Evolutionary conservation across 345 rosid species (phyloP).

Genomic region (Tarenaya hassleriana): DNA sequence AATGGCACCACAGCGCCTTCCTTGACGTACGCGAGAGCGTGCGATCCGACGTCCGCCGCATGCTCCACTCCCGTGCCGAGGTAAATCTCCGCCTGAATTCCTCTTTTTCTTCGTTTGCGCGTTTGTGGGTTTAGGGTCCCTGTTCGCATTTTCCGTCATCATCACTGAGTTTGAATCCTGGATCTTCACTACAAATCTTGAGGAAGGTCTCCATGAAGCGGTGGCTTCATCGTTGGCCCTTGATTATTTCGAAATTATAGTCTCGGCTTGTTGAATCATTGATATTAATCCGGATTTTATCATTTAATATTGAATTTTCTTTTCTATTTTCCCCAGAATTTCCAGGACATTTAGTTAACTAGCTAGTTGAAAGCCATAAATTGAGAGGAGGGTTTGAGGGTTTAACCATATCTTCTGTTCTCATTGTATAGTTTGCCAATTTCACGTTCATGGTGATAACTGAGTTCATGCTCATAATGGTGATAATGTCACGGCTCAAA

Average conservation of each 20-base stretch:
- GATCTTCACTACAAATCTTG: background rate
- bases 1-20: conserved; percentile 98
- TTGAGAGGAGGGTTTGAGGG: no score
- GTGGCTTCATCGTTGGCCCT: no score
- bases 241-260: no score
- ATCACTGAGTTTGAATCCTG: conserved; percentile 3
- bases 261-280: background rate
- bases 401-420: background rate
- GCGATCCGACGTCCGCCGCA: conserved; percentile 86
- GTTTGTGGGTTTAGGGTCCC: no score
- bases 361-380: no score
- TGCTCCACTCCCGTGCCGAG: conserved; percentile 98
- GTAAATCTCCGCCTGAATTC: conserved; percentile 28
- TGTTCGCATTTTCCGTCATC: no score
- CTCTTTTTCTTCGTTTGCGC: background rate
- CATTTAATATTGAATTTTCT: no score
- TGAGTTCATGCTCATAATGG: background rate
- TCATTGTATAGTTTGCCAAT: background rate
- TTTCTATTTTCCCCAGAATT: no score
- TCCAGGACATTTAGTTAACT: no score
- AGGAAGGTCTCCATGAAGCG: background rate
- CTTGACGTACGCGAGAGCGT: conserved; percentile 82
- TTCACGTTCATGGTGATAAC: conserved; percentile 16
- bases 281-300: no score
- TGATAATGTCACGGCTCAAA: background rate